A percentile compares a stretch with the other conserved stretches of the same genome.
Conservation (phyloP, 2,329 filamentous ascomycete genomes). For the Botrytis galanthina region DNA sequence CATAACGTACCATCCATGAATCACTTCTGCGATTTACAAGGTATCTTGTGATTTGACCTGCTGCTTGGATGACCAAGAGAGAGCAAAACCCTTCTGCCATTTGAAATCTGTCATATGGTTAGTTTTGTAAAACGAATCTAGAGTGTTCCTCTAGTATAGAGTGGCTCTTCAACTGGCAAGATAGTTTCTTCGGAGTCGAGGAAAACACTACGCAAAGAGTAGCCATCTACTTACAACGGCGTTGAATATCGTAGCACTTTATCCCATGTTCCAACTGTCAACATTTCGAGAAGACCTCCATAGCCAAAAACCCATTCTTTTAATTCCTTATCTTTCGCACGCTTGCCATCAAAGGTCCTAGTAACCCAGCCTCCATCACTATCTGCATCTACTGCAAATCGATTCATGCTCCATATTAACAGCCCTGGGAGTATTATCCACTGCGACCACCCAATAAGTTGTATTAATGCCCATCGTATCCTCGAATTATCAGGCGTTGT, state of each 20-base stretch:
- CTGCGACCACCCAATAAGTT: slow-evolving; percentile 72
- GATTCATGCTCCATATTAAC: slow-evolving; percentile 92
- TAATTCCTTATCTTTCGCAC: slow-evolving; percentile 63
- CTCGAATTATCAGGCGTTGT: slow-evolving; percentile 76
- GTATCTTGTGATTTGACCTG: slow-evolving; percentile 91
- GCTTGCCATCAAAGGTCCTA: slow-evolving; percentile 68
- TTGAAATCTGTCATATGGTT: slow-evolving; percentile 59
- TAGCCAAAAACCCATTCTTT: slow-evolving; percentile 86
- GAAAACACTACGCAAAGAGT: not conserved
- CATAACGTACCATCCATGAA: slow-evolving; percentile 80
- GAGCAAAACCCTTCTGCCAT: slow-evolving; percentile 95
- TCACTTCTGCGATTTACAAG: slow-evolving; percentile 91
- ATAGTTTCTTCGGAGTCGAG: too few species aligned
- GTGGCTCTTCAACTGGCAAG: not conserved
- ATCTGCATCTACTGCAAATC: slow-evolving; percentile 89
- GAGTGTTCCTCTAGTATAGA: not conserved
- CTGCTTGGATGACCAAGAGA: slow-evolving; percentile 89
- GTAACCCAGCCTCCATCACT: slow-evolving; percentile 74
- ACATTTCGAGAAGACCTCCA: slow-evolving; percentile 74
- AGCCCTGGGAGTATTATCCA: slow-evolving; percentile 83
- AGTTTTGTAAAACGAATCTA: not conserved
- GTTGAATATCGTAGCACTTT: slow-evolving; percentile 85
- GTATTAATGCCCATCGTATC: slow-evolving; percentile 68
- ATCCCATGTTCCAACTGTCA: slow-evolving; percentile 85
- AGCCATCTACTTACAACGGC: slow-evolving; percentile 53